Base-by-base conservation (phyloP, 2,329 filamentous ascomycete genomes). In the Neospermospora avenae region DNA sequence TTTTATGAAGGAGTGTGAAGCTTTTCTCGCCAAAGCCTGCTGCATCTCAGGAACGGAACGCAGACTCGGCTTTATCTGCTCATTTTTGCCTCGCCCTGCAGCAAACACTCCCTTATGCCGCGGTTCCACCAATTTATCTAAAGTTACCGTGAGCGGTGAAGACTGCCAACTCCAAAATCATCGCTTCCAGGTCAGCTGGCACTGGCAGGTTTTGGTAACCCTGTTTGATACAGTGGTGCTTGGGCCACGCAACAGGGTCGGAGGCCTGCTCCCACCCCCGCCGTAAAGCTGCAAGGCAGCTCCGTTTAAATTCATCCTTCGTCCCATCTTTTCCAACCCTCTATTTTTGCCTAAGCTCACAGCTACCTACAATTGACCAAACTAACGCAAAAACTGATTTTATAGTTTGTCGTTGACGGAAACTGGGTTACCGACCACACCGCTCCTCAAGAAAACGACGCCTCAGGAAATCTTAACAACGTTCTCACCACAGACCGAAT, bases 361-460 rank as follows among this genome's bases (percentile, higher is more conserved):
- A n/a, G n/a, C n/a, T n/a, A n/a, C n/a, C 48, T 13, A 25, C 35
- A 49, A 35, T 37, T 24, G 20, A 37, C 61, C 63, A 46, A 58
- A 42, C 37, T 16, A 18, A 34, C 37, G n/a, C n/a, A n/a, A n/a
- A n/a, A n/a, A 61, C 58, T 44, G 31, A 45, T 41, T 55, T 3
- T 42, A 52, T 57, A 97, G 93, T 99, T 96, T 75, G 90, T 99
- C 70, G 93, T 97, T 67, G 91, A 99, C 82, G 91, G 90, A 68
- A 84, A 84, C 69, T 99, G 95, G 95, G 86, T 86, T 54, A 89
- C 87, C 74, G 93, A 97, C 76, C 85, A 87, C 69, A 85, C 86
- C 61, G 89, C 87, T 44, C 89, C 90, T 61, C 87, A 89, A 77
- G 93, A 97, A 77, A 84, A 85, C 71, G 93, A 97, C 80, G 82